Percentiles rank a stretch among this genome's conserved stretches.
These are phyloP conservation scores for Arabidopsis lyrata DNA, from an alignment of 441 rosid species.

Conservation along the genomic window DNA sequence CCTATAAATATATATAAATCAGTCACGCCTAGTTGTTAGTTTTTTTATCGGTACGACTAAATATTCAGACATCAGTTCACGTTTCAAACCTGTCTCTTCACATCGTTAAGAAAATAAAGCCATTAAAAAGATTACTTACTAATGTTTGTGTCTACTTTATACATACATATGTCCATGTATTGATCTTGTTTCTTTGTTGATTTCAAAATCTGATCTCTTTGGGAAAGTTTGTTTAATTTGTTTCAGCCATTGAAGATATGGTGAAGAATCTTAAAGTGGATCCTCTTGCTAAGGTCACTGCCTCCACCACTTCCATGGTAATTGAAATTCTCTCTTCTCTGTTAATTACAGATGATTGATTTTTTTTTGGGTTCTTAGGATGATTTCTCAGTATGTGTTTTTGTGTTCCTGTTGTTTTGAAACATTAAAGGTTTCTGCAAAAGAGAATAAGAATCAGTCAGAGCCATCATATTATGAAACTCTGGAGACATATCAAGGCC, in stretches of 20 bases:
- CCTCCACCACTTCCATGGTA: constrained; percentile 48
- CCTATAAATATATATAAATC: neutral
- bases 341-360: neutral
- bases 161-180: constrained; percentile 12
- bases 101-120: constrained; percentile 11
- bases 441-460: constrained; percentile 45
- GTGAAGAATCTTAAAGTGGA: constrained; percentile 53
- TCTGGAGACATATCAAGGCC: constrained; percentile 44
- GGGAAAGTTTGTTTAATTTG: constrained; percentile 12
- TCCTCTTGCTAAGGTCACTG: constrained; percentile 41
- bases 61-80: constrained; percentile 45
- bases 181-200: neutral
- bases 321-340: neutral
- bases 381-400: constrained; percentile 6
- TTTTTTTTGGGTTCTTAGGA: neutral
- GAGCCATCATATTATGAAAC: constrained; percentile 52
- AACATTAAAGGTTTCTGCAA: constrained; percentile 36
- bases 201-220: constrained; percentile 22
- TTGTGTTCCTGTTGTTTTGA: neutral
- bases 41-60: constrained; percentile 46
- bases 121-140: neutral
- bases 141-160: constrained; percentile 10
- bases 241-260: constrained; percentile 52
- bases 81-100: constrained; percentile 40
- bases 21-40: constrained; percentile 34